Percentiles rank a stretch among this genome's conserved stretches.
phyloP scores from a whole-genome alignment of 805 yeast species.

The Jamesozyma spencerorum region DNA sequence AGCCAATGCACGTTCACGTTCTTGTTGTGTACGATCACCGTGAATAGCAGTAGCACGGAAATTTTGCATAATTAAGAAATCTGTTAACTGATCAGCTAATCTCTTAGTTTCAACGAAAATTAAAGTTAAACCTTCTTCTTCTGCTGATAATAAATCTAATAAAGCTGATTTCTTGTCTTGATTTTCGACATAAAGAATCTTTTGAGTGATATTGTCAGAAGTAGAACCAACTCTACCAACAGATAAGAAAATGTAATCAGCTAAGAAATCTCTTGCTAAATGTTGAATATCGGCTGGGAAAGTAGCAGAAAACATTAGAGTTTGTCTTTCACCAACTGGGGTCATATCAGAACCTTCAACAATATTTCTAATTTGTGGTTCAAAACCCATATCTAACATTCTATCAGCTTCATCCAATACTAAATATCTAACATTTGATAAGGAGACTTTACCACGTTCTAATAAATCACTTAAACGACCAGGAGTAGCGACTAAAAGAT shows the following conservation, averaged over 20 bases:
- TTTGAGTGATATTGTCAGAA: conserved; percentile 95
- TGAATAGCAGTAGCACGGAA: conserved; percentile 98
- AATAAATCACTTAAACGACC: conserved; percentile 95
- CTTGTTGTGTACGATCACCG: conserved; percentile 97
- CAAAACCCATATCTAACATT: conserved; percentile 99
- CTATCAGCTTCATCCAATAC: conserved; percentile 99
- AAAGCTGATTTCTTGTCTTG: conserved; percentile 86
- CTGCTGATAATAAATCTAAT: conserved; percentile 75
- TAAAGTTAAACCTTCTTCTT: conserved; percentile 77
- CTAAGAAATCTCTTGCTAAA: conserved; percentile 94
- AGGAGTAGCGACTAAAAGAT: conserved; percentile 94
- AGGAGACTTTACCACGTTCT: conserved; percentile 89
- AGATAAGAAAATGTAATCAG: conserved; percentile 88
- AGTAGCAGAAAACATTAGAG: conserved; percentile 97
- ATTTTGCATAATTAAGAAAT: conserved; percentile 76
- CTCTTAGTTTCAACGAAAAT: conserved; percentile 97
- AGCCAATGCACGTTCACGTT: conserved; percentile 95
- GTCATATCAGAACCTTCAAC: conserved; percentile 99
- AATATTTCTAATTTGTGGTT: conserved; percentile 97
- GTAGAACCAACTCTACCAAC: conserved; percentile 99
- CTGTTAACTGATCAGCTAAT: conserved; percentile 94
- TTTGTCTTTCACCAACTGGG: conserved; percentile 79
- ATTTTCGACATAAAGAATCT: conserved; percentile 83
- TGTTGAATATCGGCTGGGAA: conserved; percentile 97
- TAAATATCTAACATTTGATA: conserved; percentile 81